Evolutionary conservation across 352 stramenopile genomes (phyloP).

Genomic region (Pythium oligandrum): DNA sequence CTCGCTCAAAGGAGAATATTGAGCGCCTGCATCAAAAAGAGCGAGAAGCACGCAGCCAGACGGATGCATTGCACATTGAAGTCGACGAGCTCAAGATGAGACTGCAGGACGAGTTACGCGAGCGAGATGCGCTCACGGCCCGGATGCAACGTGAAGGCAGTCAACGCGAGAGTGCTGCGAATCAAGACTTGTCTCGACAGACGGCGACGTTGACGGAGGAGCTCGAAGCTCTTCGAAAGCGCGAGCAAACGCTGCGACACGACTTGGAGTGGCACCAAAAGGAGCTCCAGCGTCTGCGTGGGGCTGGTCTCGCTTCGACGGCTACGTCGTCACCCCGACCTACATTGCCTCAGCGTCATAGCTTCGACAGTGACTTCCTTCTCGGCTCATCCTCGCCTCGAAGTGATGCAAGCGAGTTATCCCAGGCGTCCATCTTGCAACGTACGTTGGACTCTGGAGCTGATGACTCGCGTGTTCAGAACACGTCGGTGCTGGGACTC

Average conservation of each 20-base stretch:
- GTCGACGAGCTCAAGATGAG: constrained; percentile 44
- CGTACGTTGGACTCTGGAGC: constrained; percentile 38
- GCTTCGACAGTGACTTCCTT: constrained; percentile 17
- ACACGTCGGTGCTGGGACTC: constrained; percentile 61
- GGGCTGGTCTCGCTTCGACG: constrained; percentile 20
- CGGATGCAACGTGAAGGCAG: neutral
- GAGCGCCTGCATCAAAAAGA: constrained; percentile 26
- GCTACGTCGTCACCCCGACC: constrained; percentile 12
- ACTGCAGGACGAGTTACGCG: constrained; percentile 26
- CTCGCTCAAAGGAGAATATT: constrained; percentile 27
- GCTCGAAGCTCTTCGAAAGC: constrained; percentile 33
- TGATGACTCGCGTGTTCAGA: constrained; percentile 24
- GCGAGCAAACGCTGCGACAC: constrained; percentile 42
- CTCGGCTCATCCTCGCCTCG: constrained; percentile 8
- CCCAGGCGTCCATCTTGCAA: constrained; percentile 59
- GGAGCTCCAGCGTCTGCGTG: constrained; percentile 29
- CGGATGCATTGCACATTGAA: constrained; percentile 40
- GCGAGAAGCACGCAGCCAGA: constrained; percentile 32
- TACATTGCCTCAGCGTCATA: constrained; percentile 10
- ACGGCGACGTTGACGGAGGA: constrained; percentile 20
- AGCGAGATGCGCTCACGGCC: constrained; percentile 9
- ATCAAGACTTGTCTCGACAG: constrained; percentile 3
- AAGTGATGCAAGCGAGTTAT: neutral
- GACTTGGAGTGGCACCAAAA: constrained; percentile 60
- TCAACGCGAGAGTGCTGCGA: too few relatives aligned